A percentile compares a stretch with the other conserved stretches of the same genome.
Conservation (phyloP, 2,329 filamentous ascomycete species). For the Colletotrichum sp. region DNA sequence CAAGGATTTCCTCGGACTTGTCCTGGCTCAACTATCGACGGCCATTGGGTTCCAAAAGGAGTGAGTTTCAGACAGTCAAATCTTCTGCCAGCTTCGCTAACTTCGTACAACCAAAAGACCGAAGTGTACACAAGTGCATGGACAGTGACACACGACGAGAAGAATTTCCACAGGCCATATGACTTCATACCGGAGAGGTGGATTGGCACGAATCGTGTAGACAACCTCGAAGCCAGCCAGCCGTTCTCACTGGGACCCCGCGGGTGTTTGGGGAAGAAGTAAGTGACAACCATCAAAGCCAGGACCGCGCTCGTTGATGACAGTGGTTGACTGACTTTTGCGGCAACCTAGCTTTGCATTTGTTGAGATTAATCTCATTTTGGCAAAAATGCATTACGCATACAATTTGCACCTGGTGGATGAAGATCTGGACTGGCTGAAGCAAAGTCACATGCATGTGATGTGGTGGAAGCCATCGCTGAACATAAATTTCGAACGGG, state of each 20-base stretch:
- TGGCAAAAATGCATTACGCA: constrained; percentile 41
- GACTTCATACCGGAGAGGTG: constrained; percentile 41
- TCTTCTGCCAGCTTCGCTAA: background rate
- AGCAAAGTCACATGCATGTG: constrained; percentile 30
- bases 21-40: background rate
- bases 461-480: constrained; percentile 40
- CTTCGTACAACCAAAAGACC: constrained; percentile 19
- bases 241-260: constrained; percentile 34
- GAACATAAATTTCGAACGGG: constrained; percentile 24
- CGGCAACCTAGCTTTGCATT: constrained; percentile 32
- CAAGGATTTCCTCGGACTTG: constrained; percentile 3
- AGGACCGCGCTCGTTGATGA: background rate
- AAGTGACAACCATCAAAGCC: constrained; percentile 5
- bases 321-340: background rate
- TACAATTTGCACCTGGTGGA: constrained; percentile 42
- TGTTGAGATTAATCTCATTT: constrained; percentile 40
- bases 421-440: constrained; percentile 41
- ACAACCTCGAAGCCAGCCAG: constrained; percentile 34
- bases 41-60: background rate
- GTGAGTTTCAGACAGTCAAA: background rate
- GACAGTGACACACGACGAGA: constrained; percentile 33
- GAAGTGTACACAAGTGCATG: constrained; percentile 36
- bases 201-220: constrained; percentile 31
- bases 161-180: constrained; percentile 33
- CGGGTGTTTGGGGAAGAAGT: constrained; percentile 36